phyloP scores from a whole-genome alignment of 1,284 basidiomycete genomes.

The Trichosporon inkin region DNA sequence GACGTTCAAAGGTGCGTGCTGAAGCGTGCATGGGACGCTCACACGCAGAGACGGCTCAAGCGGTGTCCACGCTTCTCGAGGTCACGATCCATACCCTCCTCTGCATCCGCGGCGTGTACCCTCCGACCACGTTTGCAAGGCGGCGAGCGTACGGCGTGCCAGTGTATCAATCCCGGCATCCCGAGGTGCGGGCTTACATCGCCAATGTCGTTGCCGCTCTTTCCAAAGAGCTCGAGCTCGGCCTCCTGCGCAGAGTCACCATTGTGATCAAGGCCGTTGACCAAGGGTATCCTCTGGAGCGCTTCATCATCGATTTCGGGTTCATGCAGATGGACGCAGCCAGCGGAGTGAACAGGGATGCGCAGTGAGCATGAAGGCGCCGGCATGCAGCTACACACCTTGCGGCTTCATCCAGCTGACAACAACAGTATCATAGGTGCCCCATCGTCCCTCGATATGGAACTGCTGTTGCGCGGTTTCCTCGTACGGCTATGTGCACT shows the following conservation, averaged over 20 bases:
- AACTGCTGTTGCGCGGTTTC: constrained; percentile 76
- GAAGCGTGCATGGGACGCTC: neutral
- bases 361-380: constrained; percentile 32
- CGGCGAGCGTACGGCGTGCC: constrained; percentile 83
- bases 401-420: constrained; percentile 4
- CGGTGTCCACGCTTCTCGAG: constrained; percentile 59
- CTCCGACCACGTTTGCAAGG: constrained; percentile 76
- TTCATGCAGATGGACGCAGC: constrained; percentile 69
- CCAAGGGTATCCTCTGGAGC: constrained; percentile 56
- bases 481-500: constrained; percentile 77
- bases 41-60: constrained; percentile 37
- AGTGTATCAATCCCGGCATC: constrained; percentile 86
- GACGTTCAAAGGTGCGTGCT: constrained; percentile 14
- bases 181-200: constrained; percentile 80
- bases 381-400: constrained; percentile 30
- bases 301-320: constrained; percentile 60
- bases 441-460: constrained; percentile 54
- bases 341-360: constrained; percentile 58
- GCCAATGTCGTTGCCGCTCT: constrained; percentile 71
- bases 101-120: constrained; percentile 84
- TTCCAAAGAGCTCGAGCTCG: constrained; percentile 61
- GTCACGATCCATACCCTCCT: constrained; percentile 87
- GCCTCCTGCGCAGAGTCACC: constrained; percentile 45
- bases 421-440: constrained; percentile 18
- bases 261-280: constrained; percentile 69